A percentile compares a stretch with the other conserved stretches of the same genome.
Evolutionary conservation across 1,284 basidiomycete genomes (phyloP).

Genomic region (Pseudozyma tsukubaensis): DNA sequence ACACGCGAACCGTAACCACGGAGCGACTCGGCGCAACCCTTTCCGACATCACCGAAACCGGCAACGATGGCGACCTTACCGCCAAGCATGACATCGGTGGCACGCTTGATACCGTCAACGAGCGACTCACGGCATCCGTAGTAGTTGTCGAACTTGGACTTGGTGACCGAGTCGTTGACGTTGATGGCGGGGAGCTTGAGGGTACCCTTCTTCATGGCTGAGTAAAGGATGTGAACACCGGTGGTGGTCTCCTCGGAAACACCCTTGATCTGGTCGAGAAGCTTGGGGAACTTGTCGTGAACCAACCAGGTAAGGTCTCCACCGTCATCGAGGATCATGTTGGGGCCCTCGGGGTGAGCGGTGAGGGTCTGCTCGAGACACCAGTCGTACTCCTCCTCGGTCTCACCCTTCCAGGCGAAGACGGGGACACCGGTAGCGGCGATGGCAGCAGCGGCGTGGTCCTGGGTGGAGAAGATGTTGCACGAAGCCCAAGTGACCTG

Average conservation of each 20-base stretch:
- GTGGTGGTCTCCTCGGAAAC: slow-evolving; percentile 99
- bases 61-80: slow-evolving; percentile 99
- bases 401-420: slow-evolving; percentile 99
- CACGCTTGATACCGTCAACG: slow-evolving; percentile 99
- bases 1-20: slow-evolving; percentile 96
- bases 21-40: slow-evolving; percentile 98
- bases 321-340: slow-evolving; percentile 99
- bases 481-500: slow-evolving; percentile 99
- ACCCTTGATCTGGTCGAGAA: slow-evolving; percentile 74
- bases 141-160: slow-evolving; percentile 90
- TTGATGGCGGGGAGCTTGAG: slow-evolving; percentile 99
- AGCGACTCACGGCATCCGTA: slow-evolving; percentile 91
- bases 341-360: slow-evolving; percentile 85
- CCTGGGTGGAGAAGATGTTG: slow-evolving; percentile 99
- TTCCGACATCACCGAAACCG: slow-evolving; percentile 98
- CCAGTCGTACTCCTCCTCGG: slow-evolving; percentile 98
- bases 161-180: slow-evolving; percentile 94
- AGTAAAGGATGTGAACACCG: slow-evolving; percentile 99
- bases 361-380: slow-evolving; percentile 90
- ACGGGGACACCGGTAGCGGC: slow-evolving; percentile 98
- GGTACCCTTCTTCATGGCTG: slow-evolving; percentile 92
- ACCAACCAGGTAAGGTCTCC: slow-evolving; percentile 95
- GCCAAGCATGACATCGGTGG: slow-evolving; percentile 99
- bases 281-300: slow-evolving; percentile 79
- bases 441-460: slow-evolving; percentile 97